Percentiles rank a stretch among this genome's conserved stretches.
Conservation (phyloP, 768 basidiomycete genomes). For the Tricholoma furcatifolium region DNA sequence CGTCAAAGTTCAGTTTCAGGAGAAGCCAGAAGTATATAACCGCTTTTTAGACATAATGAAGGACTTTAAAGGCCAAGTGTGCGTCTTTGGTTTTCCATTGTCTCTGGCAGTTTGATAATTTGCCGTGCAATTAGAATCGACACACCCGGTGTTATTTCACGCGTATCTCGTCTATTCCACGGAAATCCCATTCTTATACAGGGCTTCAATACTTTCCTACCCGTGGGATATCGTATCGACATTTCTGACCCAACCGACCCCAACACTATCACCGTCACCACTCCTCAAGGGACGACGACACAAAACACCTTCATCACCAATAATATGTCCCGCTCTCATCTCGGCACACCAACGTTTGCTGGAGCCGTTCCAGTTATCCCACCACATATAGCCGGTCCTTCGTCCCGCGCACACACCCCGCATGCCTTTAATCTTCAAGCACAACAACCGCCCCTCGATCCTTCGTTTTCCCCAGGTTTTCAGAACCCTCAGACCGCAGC, state of each 20-base stretch:
- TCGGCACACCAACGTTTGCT: constrained; percentile 31
- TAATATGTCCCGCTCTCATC: constrained; percentile 24
- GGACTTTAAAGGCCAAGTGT: constrained; percentile 97
- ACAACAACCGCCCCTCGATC: constrained; percentile 35
- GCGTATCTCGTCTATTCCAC: constrained; percentile 90
- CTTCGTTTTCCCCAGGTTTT: constrained; percentile 45
- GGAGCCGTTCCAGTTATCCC: constrained; percentile 28
- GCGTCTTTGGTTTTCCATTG: constrained; percentile 32
- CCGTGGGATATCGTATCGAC: constrained; percentile 92
- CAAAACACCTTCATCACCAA: constrained; percentile 51
- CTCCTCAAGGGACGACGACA: constrained; percentile 69
- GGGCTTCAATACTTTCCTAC: constrained; percentile 97
- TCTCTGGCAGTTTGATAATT: constrained; percentile 1
- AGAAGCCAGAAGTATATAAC: constrained; percentile 93
- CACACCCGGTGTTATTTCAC: constrained; percentile 95
- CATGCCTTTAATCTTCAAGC: constrained; percentile 40
- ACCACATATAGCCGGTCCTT: constrained; percentile 34
- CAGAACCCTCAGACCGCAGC: constrained; percentile 54
- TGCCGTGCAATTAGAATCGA: constrained; percentile 65
- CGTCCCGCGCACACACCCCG: constrained; percentile 58
- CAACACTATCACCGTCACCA: constrained; percentile 79
- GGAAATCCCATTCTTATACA: constrained; percentile 89
- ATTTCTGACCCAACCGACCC: constrained; percentile 72
- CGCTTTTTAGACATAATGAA: constrained; percentile 97
- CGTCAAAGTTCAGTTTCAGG: constrained; percentile 88